Conservation (phyloP, 1,284 basidiomycete genomes). For the Nidula niveotomentosa region DNA sequence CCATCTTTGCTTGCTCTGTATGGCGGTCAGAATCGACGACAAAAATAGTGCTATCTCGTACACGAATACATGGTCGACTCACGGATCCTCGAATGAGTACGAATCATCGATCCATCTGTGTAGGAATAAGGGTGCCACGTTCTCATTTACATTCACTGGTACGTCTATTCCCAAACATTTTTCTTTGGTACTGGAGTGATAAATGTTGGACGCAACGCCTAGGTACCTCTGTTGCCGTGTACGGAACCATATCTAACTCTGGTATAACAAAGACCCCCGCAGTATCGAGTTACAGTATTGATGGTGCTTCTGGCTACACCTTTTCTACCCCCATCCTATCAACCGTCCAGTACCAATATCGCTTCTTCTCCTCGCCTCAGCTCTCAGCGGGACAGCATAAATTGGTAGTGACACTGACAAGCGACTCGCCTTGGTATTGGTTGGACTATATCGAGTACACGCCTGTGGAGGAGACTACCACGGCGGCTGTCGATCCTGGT, state of each 20-base stretch:
- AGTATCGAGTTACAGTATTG: conserved; percentile 4
- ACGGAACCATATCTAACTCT: conserved; percentile 1
- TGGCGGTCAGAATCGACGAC: background rate
- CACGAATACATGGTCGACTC: background rate
- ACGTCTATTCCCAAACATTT: background rate
- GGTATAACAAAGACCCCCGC: background rate
- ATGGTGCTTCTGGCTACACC: background rate
- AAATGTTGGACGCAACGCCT: background rate
- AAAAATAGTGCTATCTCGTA: background rate
- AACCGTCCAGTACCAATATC: background rate
- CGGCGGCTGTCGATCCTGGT: background rate
- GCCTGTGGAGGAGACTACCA: background rate
- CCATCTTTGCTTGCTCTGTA: background rate
- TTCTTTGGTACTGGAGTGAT: background rate
- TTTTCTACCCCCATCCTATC: background rate
- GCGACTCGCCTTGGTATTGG: background rate
- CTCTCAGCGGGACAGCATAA: background rate
- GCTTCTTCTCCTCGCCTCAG: background rate
- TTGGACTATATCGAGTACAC: background rate
- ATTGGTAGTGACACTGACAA: background rate
- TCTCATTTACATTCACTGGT: conserved; percentile 8
- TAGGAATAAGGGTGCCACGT: conserved; percentile 3
- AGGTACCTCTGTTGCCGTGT: conserved; percentile 9
- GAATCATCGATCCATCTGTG: conserved; percentile 1
- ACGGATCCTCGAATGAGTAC: background rate